These are phyloP conservation scores for Kingdonia uniflora DNA, from an alignment of 164 flowering plant genomes.

Conservation along the genomic window DNA sequence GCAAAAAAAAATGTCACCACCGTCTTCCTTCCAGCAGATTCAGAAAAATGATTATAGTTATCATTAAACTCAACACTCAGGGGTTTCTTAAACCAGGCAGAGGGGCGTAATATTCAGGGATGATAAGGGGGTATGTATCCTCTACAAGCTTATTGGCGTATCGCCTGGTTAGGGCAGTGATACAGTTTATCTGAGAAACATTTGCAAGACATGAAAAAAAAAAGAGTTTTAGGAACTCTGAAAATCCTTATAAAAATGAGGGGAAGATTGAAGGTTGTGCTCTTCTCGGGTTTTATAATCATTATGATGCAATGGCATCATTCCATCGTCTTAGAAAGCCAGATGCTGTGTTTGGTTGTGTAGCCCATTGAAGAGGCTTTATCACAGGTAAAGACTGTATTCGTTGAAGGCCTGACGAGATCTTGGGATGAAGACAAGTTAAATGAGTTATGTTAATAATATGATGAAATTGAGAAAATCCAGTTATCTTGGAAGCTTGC, in stretches of 20 bases:
- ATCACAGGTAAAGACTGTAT: constrained; percentile 37
- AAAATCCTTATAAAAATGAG: constrained; percentile 20
- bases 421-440: constrained; percentile 34
- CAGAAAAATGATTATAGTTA: too few relatives aligned
- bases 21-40: too few relatives aligned
- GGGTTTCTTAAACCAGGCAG: too few relatives aligned
- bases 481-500: constrained; percentile 22
- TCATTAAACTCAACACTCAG: too few relatives aligned
- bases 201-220: constrained; percentile 34
- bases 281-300: constrained; percentile 26
- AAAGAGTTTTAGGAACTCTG: constrained; percentile 28
- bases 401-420: constrained; percentile 27
- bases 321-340: constrained; percentile 31
- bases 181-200: constrained; percentile 33
- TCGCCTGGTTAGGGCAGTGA: constrained; percentile 31
- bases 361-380: too few relatives aligned
- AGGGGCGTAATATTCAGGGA: too few relatives aligned
- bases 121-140: too few relatives aligned
- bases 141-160: constrained; percentile 22
- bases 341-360: constrained; percentile 40
- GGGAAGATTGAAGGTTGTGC: constrained; percentile 32
- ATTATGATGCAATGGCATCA: constrained; percentile 31
- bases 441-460: constrained; percentile 24
- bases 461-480: constrained; percentile 31
- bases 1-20: too few relatives aligned